A percentile compares a stretch with the other conserved stretches of the same genome.
Conservation (phyloP, 495 filamentous ascomycete species). For the Penicillium bialowiezense region DNA sequence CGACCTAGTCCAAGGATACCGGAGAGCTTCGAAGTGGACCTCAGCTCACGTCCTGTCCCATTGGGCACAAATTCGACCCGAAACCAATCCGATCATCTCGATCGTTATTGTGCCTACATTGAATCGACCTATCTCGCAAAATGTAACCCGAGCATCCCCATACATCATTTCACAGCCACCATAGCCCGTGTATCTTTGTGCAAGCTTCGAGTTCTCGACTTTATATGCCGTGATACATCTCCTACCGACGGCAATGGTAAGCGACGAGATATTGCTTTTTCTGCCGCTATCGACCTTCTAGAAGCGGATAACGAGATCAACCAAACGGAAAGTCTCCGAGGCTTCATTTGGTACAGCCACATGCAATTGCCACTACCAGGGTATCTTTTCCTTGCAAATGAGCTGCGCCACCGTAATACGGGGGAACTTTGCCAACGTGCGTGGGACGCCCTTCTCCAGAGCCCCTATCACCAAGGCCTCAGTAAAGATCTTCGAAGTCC, state of each 20-base stretch:
- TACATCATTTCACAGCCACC: constrained; percentile 51
- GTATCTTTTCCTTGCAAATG: constrained; percentile 51
- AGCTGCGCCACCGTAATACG: constrained; percentile 47
- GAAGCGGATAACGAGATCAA: constrained; percentile 53
- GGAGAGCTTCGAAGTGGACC: neutral
- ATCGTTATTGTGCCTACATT: constrained; percentile 45
- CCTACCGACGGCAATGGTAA: constrained; percentile 1
- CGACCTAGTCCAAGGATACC: constrained; percentile 6
- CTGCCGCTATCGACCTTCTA: constrained; percentile 48
- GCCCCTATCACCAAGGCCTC: constrained; percentile 45
- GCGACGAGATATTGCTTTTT: constrained; percentile 41
- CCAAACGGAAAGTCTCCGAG: constrained; percentile 37
- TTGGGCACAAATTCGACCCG: neutral
- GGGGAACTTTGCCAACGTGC: constrained; percentile 51
- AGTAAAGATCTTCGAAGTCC: constrained; percentile 42
- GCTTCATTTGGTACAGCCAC: constrained; percentile 50
- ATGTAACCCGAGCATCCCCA: constrained; percentile 59
- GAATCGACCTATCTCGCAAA: constrained; percentile 52
- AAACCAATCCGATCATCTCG: constrained; percentile 18
- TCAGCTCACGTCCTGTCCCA: neutral
- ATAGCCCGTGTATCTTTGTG: constrained; percentile 48
- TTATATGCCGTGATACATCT: constrained; percentile 13
- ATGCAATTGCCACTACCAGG: constrained; percentile 51
- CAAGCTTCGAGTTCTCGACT: constrained; percentile 30
- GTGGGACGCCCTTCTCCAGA: constrained; percentile 49